Conservation (phyloP, 495 filamentous ascomycete species). For the Hyaloscypha variabilis region DNA sequence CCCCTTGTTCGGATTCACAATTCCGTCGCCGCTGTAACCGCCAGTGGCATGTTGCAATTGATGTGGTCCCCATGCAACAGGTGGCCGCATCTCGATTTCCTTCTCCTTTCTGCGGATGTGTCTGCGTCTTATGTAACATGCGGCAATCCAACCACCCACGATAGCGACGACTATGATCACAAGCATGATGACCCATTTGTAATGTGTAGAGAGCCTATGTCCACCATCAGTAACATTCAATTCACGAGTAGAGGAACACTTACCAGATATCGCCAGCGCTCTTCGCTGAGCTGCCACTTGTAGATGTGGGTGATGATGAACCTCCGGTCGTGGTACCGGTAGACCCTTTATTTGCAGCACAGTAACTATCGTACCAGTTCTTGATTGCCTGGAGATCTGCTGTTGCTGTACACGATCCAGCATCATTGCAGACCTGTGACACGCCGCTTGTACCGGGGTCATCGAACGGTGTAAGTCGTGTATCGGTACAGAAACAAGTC, state of each 20-base stretch:
- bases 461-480: constrained; percentile 41
- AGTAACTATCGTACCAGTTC: constrained; percentile 50
- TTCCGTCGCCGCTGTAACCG: constrained; percentile 24
- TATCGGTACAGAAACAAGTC: constrained; percentile 51
- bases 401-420: constrained; percentile 13
- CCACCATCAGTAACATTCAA: not conserved
- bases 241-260: not conserved
- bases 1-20: constrained; percentile 1
- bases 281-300: constrained; percentile 1
- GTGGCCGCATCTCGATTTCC: constrained; percentile 47
- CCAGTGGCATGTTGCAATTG: constrained; percentile 24
- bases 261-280: constrained; percentile 10
- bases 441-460: constrained; percentile 23
- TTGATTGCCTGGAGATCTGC: constrained; percentile 44
- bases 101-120: constrained; percentile 55
- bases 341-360: not conserved
- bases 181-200: constrained; percentile 59
- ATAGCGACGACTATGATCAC: constrained; percentile 54
- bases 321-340: constrained; percentile 14
- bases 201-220: constrained; percentile 50
- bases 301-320: constrained; percentile 11
- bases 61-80: constrained; percentile 30
- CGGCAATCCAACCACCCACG: constrained; percentile 53
- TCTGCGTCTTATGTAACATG: constrained; percentile 52
- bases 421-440: constrained; percentile 11